These are phyloP conservation scores for Tolypocladium album DNA, from an alignment of 2,329 filamentous ascomycete genomes.

Conservation along the genomic window DNA sequence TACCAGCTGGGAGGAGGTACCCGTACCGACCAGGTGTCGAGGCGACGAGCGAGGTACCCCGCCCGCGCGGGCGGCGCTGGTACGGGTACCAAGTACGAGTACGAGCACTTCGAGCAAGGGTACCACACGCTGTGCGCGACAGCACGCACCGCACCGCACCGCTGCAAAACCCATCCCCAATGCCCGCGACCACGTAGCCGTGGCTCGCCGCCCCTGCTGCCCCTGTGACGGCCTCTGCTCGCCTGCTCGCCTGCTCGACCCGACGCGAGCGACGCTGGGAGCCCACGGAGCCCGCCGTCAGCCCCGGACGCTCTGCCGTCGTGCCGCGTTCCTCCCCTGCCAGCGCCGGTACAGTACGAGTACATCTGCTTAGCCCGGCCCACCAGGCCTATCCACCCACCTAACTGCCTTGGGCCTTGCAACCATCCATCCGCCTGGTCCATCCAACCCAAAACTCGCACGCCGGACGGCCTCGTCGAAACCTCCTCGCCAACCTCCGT, in stretches of 20 bases:
- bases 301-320: not conserved
- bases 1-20: too few relatives aligned
- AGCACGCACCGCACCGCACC: not conserved
- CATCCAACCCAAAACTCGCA: constrained; percentile 1
- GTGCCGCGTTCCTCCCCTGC: not conserved
- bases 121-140: too few relatives aligned
- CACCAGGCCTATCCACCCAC: constrained; percentile 3
- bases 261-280: not conserved
- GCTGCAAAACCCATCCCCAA: not conserved
- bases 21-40: not conserved
- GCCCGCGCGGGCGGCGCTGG: too few relatives aligned
- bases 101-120: too few relatives aligned
- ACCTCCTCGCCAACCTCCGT: not conserved
- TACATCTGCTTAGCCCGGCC: constrained; percentile 2
- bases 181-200: not conserved
- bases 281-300: not conserved
- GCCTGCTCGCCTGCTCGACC: not conserved
- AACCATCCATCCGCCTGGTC: not conserved
- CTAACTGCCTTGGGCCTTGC: not conserved
- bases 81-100: too few relatives aligned
- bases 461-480: not conserved
- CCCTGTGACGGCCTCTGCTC: not conserved
- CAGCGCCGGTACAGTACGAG: not conserved
- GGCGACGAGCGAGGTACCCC: not conserved
- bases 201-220: not conserved